Base-by-base conservation (phyloP, 257 asterid genomes). In the Anisodus tanguticus region DNA sequence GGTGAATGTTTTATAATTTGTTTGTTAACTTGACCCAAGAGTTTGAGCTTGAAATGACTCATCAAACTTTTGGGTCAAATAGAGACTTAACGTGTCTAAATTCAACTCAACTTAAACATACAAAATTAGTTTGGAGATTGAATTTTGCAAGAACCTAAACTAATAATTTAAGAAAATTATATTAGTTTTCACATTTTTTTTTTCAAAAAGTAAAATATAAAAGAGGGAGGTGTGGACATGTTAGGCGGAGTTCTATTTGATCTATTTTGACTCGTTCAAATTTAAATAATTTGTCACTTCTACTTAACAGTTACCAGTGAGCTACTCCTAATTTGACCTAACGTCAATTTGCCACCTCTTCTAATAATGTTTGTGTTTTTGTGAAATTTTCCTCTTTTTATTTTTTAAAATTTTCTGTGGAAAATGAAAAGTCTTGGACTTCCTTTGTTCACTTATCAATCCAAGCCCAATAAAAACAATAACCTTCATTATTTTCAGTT, bases 381-480 rank as follows among this genome's bases (percentile, higher is more conserved):
- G 16, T 22, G 69, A 63, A 63, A 63, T 22, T 63, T 31, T 4
- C 13, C 31, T 12, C 5, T 58, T 3, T 63, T 63, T 63, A 8
- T 7, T 62, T 72, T 72, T 72, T 45, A 4, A n/a, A 10, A 12
- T 1, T 9, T 63, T 13, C 2, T 19, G 41, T 71, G 6, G 39
- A 9, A 70, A 70, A 45, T 43, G n/a, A 12, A 72, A 10, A 74
- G 1, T 74, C 6, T 74, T 74, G 80, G 60, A 49, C 80, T 10
- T 71, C 5, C 2, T 13, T 49, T 11, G 60, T 37, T n/a, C 58
- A 43, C 2, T 49, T 72, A 22, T 49, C 7, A 47, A 11, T 19
- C 60, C 43, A 47, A 74, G 80, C 80, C 80, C 43, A 74, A 19
- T 16, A 74, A 19, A 72, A n/a, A 2, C 19, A 74, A 19, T 47